phyloP scores from a whole-genome alignment of 164 flowering plant species.

The Vitis labrusca region DNA sequence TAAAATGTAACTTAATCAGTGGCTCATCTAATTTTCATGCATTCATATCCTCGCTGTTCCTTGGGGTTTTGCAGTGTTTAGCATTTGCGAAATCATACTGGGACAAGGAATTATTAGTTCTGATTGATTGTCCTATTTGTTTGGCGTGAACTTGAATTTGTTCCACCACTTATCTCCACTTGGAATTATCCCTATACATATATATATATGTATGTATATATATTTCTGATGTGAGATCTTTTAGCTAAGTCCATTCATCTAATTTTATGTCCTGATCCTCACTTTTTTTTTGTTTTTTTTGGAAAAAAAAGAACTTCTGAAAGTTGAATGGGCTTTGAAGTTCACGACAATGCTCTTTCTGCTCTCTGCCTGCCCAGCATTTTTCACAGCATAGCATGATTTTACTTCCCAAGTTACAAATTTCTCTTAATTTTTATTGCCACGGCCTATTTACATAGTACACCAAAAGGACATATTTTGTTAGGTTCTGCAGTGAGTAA shows the following conservation, averaged over 20 bases:
- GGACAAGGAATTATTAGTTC: too few relatives aligned
- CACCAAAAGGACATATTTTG: not conserved
- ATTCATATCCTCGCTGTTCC: too few relatives aligned
- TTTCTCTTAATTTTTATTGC: not conserved
- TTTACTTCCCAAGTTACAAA: not conserved
- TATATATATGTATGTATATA: too few relatives aligned
- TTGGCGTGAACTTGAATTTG: too few relatives aligned
- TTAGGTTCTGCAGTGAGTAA: not conserved
- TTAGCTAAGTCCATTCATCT: not conserved
- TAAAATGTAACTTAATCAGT: too few relatives aligned
- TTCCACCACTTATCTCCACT: too few relatives aligned
- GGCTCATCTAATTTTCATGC: too few relatives aligned
- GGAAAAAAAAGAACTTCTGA: not conserved
- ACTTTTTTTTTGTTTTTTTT: too few relatives aligned
- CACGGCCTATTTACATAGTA: not conserved
- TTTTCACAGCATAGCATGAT: not conserved
- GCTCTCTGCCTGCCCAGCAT: not conserved
- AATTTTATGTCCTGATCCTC: not conserved
- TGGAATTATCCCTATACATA: too few relatives aligned
- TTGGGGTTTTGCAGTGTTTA: too few relatives aligned
- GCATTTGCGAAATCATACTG: too few relatives aligned
- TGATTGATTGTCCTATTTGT: too few relatives aligned
- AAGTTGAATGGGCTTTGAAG: not conserved
- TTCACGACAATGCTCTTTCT: not conserved
- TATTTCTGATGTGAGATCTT: not conserved